These are phyloP conservation scores for Neonectria punicea DNA, from an alignment of 2,329 filamentous ascomycete species.

Conservation along the genomic window DNA sequence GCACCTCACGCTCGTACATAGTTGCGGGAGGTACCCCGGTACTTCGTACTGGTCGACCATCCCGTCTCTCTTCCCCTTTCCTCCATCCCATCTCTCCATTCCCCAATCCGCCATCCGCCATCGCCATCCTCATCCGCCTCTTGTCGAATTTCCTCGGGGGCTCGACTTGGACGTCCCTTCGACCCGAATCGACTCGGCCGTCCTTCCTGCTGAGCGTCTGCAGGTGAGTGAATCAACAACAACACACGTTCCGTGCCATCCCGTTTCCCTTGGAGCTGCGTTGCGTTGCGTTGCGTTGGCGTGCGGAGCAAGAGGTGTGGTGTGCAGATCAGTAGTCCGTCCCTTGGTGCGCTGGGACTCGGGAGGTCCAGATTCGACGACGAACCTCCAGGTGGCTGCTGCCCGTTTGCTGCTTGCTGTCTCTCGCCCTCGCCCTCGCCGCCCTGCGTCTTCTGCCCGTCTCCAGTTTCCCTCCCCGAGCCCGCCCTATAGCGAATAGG, in stretches of 20 bases:
- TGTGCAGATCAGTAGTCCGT: not conserved
- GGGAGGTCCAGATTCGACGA: slow-evolving; percentile 13
- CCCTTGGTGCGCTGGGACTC: slow-evolving; percentile 4
- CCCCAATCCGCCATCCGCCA: slow-evolving; percentile 27
- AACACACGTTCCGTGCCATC: not conserved
- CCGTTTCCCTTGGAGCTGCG: slow-evolving; percentile 2
- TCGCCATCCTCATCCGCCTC: slow-evolving; percentile 33
- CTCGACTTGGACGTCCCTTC: slow-evolving; percentile 14
- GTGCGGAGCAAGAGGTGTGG: slow-evolving; percentile 12
- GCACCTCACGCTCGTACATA: not conserved
- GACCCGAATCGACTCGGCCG: slow-evolving; percentile 20
- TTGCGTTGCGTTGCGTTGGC: not conserved
- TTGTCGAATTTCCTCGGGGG: slow-evolving; percentile 19
- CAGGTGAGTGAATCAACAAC: slow-evolving; percentile 23
- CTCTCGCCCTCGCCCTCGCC: slow-evolving; percentile 8
- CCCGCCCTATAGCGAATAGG: slow-evolving; percentile 19
- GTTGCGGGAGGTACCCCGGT: not conserved
- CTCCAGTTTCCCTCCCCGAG: slow-evolving; percentile 9
- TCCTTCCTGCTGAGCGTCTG: slow-evolving; percentile 18
- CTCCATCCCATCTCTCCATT: slow-evolving; percentile 29
- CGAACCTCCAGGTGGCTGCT: slow-evolving; percentile 6
- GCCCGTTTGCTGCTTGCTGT: slow-evolving; percentile 11
- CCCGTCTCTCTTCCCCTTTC: slow-evolving; percentile 41
- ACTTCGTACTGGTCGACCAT: slow-evolving; percentile 28
- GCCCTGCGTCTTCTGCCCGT: slow-evolving; percentile 25